Conservation (phyloP, 345 rosid genomes). For the Melastoma malabathricum region DNA sequence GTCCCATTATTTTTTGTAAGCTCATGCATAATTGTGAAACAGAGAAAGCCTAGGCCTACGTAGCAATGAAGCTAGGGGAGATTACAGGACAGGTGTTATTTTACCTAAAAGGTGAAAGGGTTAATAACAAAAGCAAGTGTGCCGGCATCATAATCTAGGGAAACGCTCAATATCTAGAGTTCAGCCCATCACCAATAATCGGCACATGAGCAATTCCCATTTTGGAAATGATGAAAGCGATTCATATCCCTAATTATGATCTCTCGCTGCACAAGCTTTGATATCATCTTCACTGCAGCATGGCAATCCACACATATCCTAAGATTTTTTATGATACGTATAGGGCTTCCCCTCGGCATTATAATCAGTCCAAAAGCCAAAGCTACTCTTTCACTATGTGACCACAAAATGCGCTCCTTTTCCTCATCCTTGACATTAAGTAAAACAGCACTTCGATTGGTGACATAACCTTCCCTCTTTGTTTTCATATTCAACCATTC, state of each 20-base stretch:
- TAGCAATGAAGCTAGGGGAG: too few species aligned
- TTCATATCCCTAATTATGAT: constrained; percentile 76
- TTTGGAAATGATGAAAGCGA: constrained; percentile 65
- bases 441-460: constrained; percentile 39
- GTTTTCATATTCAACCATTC: constrained; percentile 72
- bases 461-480: constrained; percentile 47
- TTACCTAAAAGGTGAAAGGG: too few species aligned
- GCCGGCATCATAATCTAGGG: too few species aligned
- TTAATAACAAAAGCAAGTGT: too few species aligned
- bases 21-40: too few species aligned
- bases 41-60: too few species aligned
- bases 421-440: constrained; percentile 43
- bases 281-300: constrained; percentile 50
- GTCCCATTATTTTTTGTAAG: too few species aligned
- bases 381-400: constrained; percentile 84
- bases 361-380: constrained; percentile 53
- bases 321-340: constrained; percentile 70
- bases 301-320: constrained; percentile 75
- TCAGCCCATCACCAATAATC: constrained; percentile 59
- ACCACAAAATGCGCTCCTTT: constrained; percentile 56
- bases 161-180: neutral
- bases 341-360: constrained; percentile 30
- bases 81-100: too few species aligned
- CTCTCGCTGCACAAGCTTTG: constrained; percentile 46
- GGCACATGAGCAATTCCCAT: constrained; percentile 62